Conservation (phyloP, 495 filamentous ascomycete genomes). For the Penicillium manginii region DNA sequence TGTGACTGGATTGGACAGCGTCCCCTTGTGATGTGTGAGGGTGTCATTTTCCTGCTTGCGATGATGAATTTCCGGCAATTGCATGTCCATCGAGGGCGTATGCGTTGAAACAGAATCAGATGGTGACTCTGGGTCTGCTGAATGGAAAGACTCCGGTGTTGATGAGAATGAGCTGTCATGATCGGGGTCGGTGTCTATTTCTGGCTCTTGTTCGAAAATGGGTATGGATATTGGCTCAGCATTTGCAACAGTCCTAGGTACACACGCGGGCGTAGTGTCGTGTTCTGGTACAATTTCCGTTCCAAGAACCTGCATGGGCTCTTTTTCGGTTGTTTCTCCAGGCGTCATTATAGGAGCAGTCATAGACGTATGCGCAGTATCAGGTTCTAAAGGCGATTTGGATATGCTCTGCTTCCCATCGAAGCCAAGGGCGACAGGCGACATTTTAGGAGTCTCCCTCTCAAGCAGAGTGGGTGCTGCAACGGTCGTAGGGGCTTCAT, state of each 20-base stretch:
- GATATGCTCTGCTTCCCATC: neutral
- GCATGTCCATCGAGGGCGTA: slow-evolving; percentile 35
- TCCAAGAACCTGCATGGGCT: no score
- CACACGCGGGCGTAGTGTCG: neutral
- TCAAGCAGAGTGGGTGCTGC: neutral
- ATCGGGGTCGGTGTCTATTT: slow-evolving; percentile 28
- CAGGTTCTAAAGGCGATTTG: neutral
- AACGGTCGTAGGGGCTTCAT: neutral
- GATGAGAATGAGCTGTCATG: slow-evolving; percentile 52
- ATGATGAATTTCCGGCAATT: slow-evolving; percentile 1
- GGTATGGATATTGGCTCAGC: neutral
- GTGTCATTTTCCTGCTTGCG: neutral
- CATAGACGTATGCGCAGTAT: neutral
- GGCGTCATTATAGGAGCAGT: neutral
- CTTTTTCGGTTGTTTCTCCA: no score
- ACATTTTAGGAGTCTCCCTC: neutral
- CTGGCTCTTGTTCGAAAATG: neutral
- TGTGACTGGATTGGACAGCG: neutral
- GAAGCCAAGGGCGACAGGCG: neutral
- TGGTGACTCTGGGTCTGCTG: slow-evolving; percentile 44
- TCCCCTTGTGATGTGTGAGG: neutral
- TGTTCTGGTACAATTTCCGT: no score
- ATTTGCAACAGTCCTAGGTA: neutral
- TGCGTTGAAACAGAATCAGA: slow-evolving; percentile 27
- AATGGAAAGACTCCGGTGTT: slow-evolving; percentile 64